Evolutionary conservation across 768 basidiomycete species (phyloP), one percentile per base, ranked within the genome.

Genomic region (Boletus reticuloceps): DNA sequence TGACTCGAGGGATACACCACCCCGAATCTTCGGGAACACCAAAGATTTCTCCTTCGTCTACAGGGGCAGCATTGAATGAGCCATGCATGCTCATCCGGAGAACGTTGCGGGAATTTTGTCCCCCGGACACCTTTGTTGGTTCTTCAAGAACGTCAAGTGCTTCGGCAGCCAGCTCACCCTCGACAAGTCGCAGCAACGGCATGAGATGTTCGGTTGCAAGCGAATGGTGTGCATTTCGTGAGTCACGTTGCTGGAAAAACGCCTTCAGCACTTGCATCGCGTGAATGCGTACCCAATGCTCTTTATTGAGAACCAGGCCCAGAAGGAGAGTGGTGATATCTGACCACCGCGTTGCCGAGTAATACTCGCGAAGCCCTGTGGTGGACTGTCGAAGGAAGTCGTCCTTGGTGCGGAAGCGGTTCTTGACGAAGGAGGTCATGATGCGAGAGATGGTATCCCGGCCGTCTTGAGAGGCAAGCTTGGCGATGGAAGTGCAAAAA

Each of bases 71-170:
- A 34, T 72, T 69, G 16, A 78, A 69, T 29, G 78, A 80, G 22
- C 79, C 67, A 59, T 89, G 86, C 83, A 94, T 86, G 70, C 93
- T 94, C 91, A 95, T 93, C 7, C 91, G 83, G 22, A 95, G 77
- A n/a, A 94, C 89, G 60, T 92, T 88, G 55, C 88, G 88, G 1
- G 91, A 90, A 1, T 86, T 80, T 45, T 83, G 85, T 22, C 89
- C 88, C 41, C 85, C 83, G 1, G 84, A 83, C 73, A 94, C 87
- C 19, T 80, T 82, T 71, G 91, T 84, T 0, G 94, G 94, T 62
- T 94, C 89, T 63, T 97, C 94, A 7, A 98, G 79, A n/a, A 98
- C 92, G 46, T 95, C 94, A 45, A 98, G 78, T 1, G 94, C 94
- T 58, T 90, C 84, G 9, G 86, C 72, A 11, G 94, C 88, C 34